Conservation (phyloP, 352 stramenopile species). For the Peronospora belbahrii region DNA sequence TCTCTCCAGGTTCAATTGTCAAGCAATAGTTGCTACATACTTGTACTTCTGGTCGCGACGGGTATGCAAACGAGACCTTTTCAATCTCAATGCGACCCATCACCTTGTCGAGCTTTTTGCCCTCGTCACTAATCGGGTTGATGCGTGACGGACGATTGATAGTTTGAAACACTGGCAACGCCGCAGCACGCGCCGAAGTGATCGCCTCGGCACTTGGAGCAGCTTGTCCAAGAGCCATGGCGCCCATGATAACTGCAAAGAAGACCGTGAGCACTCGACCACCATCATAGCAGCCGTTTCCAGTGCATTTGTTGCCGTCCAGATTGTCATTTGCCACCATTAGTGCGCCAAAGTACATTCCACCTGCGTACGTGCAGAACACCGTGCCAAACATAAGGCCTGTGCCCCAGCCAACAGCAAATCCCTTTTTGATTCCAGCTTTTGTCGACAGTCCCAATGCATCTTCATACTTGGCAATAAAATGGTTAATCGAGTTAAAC, state of each 20-base stretch:
- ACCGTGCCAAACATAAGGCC: slow-evolving; percentile 60
- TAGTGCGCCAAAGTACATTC: slow-evolving; percentile 73
- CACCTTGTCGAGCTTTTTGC: slow-evolving; percentile 33
- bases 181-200: slow-evolving; percentile 41
- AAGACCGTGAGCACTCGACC: slow-evolving; percentile 66
- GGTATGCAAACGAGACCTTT: slow-evolving; percentile 74
- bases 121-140: slow-evolving; percentile 33
- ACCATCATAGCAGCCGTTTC: slow-evolving; percentile 46
- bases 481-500: slow-evolving; percentile 61
- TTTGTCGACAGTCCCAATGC: slow-evolving; percentile 36
- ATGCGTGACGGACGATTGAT: slow-evolving; percentile 57
- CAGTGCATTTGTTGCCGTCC: slow-evolving; percentile 29
- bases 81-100: slow-evolving; percentile 64
- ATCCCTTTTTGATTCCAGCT: slow-evolving; percentile 38
- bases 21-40: slow-evolving; percentile 56
- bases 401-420: slow-evolving; percentile 50
- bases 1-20: slow-evolving; percentile 54
- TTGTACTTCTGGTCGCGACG: slow-evolving; percentile 44
- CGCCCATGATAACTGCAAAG: slow-evolving; percentile 60
- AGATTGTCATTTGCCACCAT: slow-evolving; percentile 58
- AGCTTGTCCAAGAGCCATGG: slow-evolving; percentile 64
- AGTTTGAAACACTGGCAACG: slow-evolving; percentile 56
- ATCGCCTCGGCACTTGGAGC: slow-evolving; percentile 55
- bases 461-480: slow-evolving; percentile 50
- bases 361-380: slow-evolving; percentile 65